These are phyloP conservation scores for Hypoxylon sp. DNA, from an alignment of 2,329 filamentous ascomycete species.

Conservation along the genomic window DNA sequence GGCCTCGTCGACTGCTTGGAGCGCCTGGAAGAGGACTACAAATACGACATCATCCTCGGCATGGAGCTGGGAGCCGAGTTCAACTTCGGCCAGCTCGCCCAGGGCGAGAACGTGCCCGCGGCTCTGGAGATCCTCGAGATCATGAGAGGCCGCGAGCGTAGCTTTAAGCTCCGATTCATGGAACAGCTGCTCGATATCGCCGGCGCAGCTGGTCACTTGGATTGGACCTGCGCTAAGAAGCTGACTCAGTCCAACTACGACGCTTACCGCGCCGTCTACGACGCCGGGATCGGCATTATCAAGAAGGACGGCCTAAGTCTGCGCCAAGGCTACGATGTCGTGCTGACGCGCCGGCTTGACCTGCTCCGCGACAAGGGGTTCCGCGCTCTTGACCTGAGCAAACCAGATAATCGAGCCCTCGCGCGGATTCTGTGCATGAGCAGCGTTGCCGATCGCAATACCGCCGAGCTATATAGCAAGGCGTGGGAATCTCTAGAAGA, in stretches of 20 bases:
- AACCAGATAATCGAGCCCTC: constrained; percentile 45
- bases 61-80: constrained; percentile 48
- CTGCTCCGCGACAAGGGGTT: constrained; percentile 43
- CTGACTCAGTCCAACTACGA: constrained; percentile 47
- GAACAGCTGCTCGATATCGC: constrained; percentile 51
- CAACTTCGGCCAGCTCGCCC: constrained; percentile 50
- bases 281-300: constrained; percentile 44
- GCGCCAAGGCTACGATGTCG: constrained; percentile 45
- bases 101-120: constrained; percentile 48
- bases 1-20: constrained; percentile 44
- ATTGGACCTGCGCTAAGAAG: constrained; percentile 44
- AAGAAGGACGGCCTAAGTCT: constrained; percentile 29
- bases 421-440: constrained; percentile 50
- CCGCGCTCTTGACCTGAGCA: constrained; percentile 38
- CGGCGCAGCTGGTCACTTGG: constrained; percentile 48
- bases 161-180: constrained; percentile 48
- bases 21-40: constrained; percentile 34
- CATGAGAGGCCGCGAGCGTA: constrained; percentile 39
- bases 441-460: constrained; percentile 41
- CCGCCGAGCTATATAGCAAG: constrained; percentile 43
- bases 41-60: constrained; percentile 44
- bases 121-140: constrained; percentile 42
- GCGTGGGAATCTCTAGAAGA: constrained; percentile 41
- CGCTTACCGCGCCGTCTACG: constrained; percentile 44
- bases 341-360: constrained; percentile 44